Conservation (phyloP, 202 grass and related monocot genomes). For the Setaria italica region DNA sequence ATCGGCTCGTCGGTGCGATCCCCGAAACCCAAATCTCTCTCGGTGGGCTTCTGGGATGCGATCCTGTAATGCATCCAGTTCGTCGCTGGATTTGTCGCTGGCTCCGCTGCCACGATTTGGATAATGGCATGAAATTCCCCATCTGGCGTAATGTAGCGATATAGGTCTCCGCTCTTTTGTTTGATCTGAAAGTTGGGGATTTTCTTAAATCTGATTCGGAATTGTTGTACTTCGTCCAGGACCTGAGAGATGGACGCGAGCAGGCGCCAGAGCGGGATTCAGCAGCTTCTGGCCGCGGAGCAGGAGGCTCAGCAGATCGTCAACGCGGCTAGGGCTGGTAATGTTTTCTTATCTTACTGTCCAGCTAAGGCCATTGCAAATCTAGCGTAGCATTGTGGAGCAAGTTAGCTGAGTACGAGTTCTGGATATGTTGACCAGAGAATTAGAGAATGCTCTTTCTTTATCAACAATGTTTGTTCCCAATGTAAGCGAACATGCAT, state of each 20-base stretch:
- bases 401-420: background rate
- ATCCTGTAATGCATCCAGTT: background rate
- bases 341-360: background rate
- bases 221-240: background rate
- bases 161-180: no score
- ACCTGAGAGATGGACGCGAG: conserved; percentile 60
- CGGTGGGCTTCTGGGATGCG: background rate
- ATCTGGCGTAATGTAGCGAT: background rate
- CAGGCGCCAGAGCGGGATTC: conserved; percentile 77
- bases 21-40: background rate
- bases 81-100: background rate
- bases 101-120: background rate
- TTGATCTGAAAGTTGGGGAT: background rate
- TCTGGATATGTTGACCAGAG: background rate
- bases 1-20: background rate
- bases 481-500: background rate
- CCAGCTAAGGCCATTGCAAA: background rate
- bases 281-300: conserved; percentile 77
- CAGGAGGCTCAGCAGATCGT: conserved; percentile 89
- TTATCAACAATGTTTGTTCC: background rate
- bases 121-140: background rate
- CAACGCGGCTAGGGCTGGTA: conserved; percentile 68
- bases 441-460: background rate
- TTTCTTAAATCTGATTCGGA: background rate
- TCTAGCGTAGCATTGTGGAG: background rate